Evolutionary conservation across 768 basidiomycete genomes (phyloP).

Genomic region (Suillus brevipes): DNA sequence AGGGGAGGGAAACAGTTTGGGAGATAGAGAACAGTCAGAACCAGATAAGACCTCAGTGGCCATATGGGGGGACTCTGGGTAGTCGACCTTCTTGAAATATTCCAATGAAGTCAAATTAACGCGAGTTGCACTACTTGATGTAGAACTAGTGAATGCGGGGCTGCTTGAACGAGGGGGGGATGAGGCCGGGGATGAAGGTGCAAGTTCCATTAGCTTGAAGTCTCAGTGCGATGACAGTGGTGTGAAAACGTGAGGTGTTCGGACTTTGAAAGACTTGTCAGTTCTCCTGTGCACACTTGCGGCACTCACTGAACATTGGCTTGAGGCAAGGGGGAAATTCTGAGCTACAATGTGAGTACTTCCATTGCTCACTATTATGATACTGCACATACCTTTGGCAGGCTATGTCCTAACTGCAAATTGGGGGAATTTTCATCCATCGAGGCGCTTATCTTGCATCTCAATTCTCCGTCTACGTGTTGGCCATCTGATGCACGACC

Average conservation of each 20-base stretch:
- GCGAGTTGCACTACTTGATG: not conserved
- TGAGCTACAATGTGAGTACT: not conserved
- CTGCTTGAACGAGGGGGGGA: not conserved
- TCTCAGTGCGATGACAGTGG: not conserved
- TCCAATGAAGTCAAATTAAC: not conserved
- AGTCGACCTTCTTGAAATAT: not conserved
- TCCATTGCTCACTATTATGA: not conserved
- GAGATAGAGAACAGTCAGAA: not conserved
- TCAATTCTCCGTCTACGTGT: not conserved
- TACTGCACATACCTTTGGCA: not conserved
- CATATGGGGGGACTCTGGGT: not conserved
- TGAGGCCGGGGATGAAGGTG: not conserved
- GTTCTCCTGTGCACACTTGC: not conserved
- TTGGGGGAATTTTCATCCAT: not conserved
- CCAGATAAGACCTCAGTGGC: not conserved
- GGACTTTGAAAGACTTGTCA: not conserved
- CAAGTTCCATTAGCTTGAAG: not conserved
- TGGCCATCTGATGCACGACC: not conserved
- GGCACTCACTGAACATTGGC: not conserved
- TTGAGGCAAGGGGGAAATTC: not conserved
- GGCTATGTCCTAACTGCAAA: not conserved
- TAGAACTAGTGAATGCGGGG: not conserved
- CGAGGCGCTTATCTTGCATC: not conserved
- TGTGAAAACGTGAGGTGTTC: not conserved
- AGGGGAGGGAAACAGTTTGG: not conserved